Evolutionary conservation across 2,329 filamentous ascomycete species (phyloP).

Genomic region (Harringtonia lauricola): DNA sequence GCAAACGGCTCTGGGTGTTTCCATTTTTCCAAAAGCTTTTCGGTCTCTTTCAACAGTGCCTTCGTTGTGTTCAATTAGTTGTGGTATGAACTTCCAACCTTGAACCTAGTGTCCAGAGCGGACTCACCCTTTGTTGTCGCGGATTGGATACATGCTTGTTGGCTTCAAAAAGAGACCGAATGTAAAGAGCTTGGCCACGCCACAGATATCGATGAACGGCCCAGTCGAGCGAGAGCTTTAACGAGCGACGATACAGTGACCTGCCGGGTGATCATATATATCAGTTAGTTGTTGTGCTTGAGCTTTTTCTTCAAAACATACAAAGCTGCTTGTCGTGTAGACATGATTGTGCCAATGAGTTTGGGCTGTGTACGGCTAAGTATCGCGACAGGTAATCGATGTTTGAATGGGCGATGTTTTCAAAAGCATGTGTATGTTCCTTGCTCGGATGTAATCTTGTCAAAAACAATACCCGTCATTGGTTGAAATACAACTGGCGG

Average conservation of each 20-base stretch:
- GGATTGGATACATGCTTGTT: slow-evolving; percentile 79
- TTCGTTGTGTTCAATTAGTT: slow-evolving; percentile 24
- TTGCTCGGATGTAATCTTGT: no score
- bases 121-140: slow-evolving; percentile 79
- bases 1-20: slow-evolving; percentile 95
- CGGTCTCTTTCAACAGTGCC: slow-evolving; percentile 78
- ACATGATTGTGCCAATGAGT: background rate
- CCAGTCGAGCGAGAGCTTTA: slow-evolving; percentile 95
- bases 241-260: slow-evolving; percentile 78
- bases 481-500: no score
- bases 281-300: background rate
- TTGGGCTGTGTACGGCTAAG: no score
- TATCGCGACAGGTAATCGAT: no score
- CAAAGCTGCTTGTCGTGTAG: slow-evolving; percentile 1
- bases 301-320: background rate
- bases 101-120: no score
- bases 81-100: no score
- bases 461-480: no score
- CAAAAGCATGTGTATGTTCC: no score
- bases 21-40: slow-evolving; percentile 82
- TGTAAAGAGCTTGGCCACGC: slow-evolving; percentile 93
- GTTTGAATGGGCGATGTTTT: no score
- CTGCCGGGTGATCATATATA: slow-evolving; percentile 23
- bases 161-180: slow-evolving; percentile 87
- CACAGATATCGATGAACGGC: slow-evolving; percentile 84